Evolutionary conservation across 2,329 filamentous ascomycete genomes (phyloP), one percentile per base, ranked within the genome.

Genomic region (Triangularia setosa): DNA sequence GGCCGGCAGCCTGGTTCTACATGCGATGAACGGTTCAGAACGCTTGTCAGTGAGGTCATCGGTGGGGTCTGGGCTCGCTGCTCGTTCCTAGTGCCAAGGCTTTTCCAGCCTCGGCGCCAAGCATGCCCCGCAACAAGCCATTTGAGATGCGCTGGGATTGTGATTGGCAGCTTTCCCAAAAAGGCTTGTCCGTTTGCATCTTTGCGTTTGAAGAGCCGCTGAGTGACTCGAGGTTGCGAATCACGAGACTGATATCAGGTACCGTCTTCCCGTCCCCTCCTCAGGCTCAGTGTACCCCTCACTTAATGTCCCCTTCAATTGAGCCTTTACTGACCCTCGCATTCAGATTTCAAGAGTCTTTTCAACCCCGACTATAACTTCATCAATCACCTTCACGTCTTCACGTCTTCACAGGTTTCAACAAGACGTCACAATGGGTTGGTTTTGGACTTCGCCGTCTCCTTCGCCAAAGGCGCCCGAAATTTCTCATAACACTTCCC

Each of bases 381-480:
- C 23, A 25, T 55, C 52, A 52, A 7, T n/a, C n/a, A n/a, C n/a
- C n/a, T n/a, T n/a, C n/a, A n/a, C n/a, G n/a, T n/a, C 21, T 52
- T 52, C 44, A 52, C 24, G 18, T 25, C n/a, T 48, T 48, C 33
- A 28, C 14, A 33, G 16, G 24, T 30, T 35, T 27, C n/a, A 63
- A 52, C 52, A 55, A 25, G 58, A 21, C 48, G 24, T 54, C 70
- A 77, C 62, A 67, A 89, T 89, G 86, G 85, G 85, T 69, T 89
- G 86, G 86, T 78, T 87, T 67, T 88, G 85, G 84, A 71, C 76
- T 16, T 66, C 77, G 18, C 40, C 40, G 18, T 48, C 16, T 65
- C 78, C 25, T 28, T 70, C 52, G 54, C 73, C 18, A 65, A 65
- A 40, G 48, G 61, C 44, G 23, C 61, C 57, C 33, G 59, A 56